Percentiles rank a stretch among this genome's conserved stretches.
Evolutionary conservation across 768 basidiomycete genomes (phyloP).

Genomic region (Lentinula boryana): DNA sequence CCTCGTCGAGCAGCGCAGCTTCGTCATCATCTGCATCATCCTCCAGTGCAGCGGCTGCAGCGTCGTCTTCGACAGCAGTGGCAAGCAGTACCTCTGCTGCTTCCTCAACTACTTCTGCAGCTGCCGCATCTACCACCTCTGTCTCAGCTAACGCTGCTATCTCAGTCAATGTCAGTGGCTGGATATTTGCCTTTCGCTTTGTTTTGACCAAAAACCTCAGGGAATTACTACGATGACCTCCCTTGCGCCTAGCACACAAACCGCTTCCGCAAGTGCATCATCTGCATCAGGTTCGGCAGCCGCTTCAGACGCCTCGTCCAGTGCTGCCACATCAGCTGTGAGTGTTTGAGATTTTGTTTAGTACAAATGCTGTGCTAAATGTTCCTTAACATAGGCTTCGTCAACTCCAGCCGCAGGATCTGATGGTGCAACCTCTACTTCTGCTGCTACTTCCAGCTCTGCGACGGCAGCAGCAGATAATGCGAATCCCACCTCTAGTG

Average conservation of each 20-base stretch:
- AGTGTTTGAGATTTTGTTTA: constrained; percentile 6
- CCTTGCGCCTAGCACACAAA: not conserved
- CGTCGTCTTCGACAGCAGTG: constrained; percentile 58
- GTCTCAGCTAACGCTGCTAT: constrained; percentile 5
- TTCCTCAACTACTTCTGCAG: constrained; percentile 9
- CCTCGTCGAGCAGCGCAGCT: constrained; percentile 4
- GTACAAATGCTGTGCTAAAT: not conserved
- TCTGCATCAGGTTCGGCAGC: constrained; percentile 16
- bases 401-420: constrained; percentile 1
- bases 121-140: constrained; percentile 2
- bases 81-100: constrained; percentile 12
- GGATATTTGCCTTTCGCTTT: not conserved
- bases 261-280: constrained; percentile 9
- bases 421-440: constrained; percentile 10
- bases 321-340: not conserved
- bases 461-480: constrained; percentile 8
- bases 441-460: constrained; percentile 4
- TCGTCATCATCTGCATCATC: constrained; percentile 8
- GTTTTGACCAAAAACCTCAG: not conserved
- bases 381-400: not conserved
- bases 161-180: constrained; percentile 9
- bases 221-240: constrained; percentile 2
- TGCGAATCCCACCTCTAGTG: not conserved
- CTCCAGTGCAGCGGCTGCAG: constrained; percentile 38
- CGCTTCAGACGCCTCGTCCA: not conserved